These are phyloP conservation scores for Aspergillus asperescens DNA, from an alignment of 495 filamentous ascomycete species.

Conservation along the genomic window DNA sequence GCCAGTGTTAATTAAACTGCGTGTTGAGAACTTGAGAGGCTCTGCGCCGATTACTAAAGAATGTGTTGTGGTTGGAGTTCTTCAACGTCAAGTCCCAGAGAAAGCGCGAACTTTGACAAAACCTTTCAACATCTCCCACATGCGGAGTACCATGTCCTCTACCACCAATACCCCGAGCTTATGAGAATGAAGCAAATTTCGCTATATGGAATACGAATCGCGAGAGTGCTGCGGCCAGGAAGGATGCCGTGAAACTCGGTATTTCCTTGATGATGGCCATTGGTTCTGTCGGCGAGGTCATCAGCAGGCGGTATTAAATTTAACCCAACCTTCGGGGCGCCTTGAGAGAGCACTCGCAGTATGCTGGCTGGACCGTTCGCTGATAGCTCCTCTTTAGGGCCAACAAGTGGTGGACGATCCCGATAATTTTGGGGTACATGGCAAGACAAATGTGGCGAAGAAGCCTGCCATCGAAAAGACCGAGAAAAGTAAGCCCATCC, in stretches of 20 bases:
- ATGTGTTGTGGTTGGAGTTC: background rate
- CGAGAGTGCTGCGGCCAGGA: slow-evolving; percentile 58
- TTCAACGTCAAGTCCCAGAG: too few species aligned
- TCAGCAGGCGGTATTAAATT: slow-evolving; percentile 48
- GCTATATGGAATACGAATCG: slow-evolving; percentile 51
- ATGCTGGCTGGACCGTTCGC: background rate
- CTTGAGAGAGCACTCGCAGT: too few species aligned
- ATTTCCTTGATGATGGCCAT: slow-evolving; percentile 59
- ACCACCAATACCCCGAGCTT: background rate
- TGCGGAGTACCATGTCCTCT: background rate
- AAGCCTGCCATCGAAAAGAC: slow-evolving; percentile 49
- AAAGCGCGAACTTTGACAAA: background rate
- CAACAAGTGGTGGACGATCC: slow-evolving; percentile 63
- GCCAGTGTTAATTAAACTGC: too few species aligned
- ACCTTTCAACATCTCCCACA: background rate
- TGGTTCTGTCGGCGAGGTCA: slow-evolving; percentile 65
- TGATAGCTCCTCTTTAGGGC: slow-evolving; percentile 25
- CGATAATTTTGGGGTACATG: slow-evolving; percentile 65
- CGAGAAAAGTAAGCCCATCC: slow-evolving; percentile 37
- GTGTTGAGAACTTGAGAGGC: too few species aligned
- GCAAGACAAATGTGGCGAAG: slow-evolving; percentile 53
- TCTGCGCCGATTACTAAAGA: slow-evolving; percentile 6
- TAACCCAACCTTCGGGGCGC: background rate
- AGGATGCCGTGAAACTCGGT: slow-evolving; percentile 57
- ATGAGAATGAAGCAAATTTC: slow-evolving; percentile 34